A percentile compares a stretch with the other conserved stretches of the same genome.
These are phyloP conservation scores for Diaporthe batatas DNA, from an alignment of 2,329 filamentous ascomycete genomes.

Conservation along the genomic window DNA sequence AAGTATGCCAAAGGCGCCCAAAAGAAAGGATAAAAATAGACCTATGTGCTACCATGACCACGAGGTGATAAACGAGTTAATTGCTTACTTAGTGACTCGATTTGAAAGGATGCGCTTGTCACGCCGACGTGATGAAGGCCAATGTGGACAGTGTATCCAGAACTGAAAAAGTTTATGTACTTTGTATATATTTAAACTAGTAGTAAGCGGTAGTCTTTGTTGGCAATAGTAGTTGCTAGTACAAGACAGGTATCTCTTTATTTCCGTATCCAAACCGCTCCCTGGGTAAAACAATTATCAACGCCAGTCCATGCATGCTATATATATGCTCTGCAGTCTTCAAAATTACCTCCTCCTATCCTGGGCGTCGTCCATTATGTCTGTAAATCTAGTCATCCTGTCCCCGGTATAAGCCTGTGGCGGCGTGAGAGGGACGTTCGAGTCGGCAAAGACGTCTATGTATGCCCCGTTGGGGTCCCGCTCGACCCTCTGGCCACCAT, in stretches of 20 bases:
- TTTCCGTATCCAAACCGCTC: conserved; percentile 1
- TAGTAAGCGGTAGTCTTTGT: conserved; percentile 20
- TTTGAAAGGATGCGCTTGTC: neutral
- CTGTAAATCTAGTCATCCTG: conserved; percentile 64
- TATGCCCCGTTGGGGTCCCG: conserved; percentile 62
- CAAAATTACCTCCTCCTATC: conserved; percentile 20
- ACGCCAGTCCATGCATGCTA: conserved; percentile 32
- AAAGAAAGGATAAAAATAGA: neutral
- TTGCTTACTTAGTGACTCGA: no score
- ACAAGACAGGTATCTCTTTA: conserved; percentile 34
- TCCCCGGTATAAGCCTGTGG: conserved; percentile 22
- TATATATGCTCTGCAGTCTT: conserved; percentile 5
- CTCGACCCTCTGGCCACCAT: conserved; percentile 52
- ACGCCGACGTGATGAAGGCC: neutral
- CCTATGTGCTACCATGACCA: neutral
- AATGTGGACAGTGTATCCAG: neutral
- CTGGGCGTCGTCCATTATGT: conserved; percentile 64
- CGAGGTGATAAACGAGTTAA: neutral
- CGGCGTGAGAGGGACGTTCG: conserved; percentile 54
- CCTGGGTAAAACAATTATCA: neutral
- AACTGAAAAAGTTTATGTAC: conserved; percentile 24
- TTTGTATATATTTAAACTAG: conserved; percentile 21
- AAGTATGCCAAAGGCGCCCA: neutral
- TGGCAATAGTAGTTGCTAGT: conserved; percentile 20
- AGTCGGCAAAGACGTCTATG: conserved; percentile 68